Conservation (phyloP, 202 grass and related monocot genomes). For the Alloteropsis angusta region DNA sequence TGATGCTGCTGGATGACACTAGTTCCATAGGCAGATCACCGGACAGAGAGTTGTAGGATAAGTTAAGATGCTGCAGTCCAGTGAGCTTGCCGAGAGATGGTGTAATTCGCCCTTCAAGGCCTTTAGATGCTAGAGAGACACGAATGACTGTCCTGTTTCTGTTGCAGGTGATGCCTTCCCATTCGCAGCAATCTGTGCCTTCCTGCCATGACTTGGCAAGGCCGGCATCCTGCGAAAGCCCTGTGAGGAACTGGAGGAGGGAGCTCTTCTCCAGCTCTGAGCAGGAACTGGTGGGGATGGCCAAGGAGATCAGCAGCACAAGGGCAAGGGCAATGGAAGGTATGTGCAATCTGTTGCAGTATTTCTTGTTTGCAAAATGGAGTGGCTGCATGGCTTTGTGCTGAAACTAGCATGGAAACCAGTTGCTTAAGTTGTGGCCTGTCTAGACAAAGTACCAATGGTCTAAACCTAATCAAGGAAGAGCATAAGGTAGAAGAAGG, state of each 20-base stretch:
- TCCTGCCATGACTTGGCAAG: background rate
- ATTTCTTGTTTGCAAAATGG: background rate
- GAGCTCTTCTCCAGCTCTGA: slow-evolving; percentile 28
- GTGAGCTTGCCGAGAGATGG: slow-evolving; percentile 40
- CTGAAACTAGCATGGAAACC: slow-evolving; percentile 8
- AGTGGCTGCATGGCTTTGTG: slow-evolving; percentile 8
- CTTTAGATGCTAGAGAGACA: slow-evolving; percentile 7
- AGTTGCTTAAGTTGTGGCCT: background rate
- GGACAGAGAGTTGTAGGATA: slow-evolving; percentile 37
- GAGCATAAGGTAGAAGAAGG: background rate
- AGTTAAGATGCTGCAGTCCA: slow-evolving; percentile 27
- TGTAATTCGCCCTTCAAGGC: slow-evolving; percentile 26
- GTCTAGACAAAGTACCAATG: background rate
- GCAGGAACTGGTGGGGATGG: slow-evolving; percentile 22
- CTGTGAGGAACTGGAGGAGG: slow-evolving; percentile 37
- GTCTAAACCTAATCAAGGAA: background rate
- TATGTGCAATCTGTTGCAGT: background rate
- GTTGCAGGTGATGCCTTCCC: slow-evolving; percentile 50
- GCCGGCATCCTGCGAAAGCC: background rate
- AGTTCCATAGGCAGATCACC: slow-evolving; percentile 24
- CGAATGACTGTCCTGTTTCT: background rate
- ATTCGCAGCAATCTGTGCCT: slow-evolving; percentile 34
- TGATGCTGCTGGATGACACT: slow-evolving; percentile 32
- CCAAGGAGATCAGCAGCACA: slow-evolving; percentile 18
- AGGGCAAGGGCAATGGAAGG: background rate